Evolutionary conservation across 805 yeast genomes (phyloP).

Genomic region (Saturnispora halmiae): DNA sequence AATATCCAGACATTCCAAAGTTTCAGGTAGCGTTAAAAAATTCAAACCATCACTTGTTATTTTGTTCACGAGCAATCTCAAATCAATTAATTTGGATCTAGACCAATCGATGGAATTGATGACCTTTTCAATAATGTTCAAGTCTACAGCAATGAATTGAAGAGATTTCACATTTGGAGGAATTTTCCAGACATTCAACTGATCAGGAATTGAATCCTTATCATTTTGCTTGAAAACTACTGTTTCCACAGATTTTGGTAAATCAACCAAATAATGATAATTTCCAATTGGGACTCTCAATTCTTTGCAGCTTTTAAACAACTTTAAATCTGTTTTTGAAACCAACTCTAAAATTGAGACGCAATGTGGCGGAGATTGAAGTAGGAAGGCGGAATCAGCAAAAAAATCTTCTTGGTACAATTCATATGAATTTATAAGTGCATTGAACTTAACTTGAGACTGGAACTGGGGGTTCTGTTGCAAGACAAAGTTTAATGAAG

Average conservation of each 20-base stretch:
- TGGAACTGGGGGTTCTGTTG: not conserved
- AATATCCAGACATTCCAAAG: constrained; percentile 7
- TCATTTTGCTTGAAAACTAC: constrained; percentile 2
- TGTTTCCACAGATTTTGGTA: constrained; percentile 3
- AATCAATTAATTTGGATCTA: constrained; percentile 3
- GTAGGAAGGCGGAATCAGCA: no score
- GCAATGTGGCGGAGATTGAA: not conserved
- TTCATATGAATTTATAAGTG: constrained; percentile 3
- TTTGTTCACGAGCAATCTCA: constrained; percentile 1
- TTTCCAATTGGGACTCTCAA: not conserved
- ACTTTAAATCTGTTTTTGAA: not conserved
- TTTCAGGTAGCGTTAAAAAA: constrained; percentile 1
- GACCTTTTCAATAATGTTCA: constrained; percentile 2
- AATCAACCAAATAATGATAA: not conserved
- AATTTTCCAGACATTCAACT: constrained; percentile 1
- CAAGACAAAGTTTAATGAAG: not conserved
- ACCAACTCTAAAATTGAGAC: constrained; percentile 2
- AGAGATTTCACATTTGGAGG: constrained; percentile 2
- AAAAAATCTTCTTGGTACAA: no score
- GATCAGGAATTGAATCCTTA: not conserved
- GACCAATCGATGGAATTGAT: constrained; percentile 4
- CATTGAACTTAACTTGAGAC: not conserved
- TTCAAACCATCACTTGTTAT: not conserved
- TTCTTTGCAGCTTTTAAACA: constrained; percentile 3
- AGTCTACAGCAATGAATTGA: constrained; percentile 7